Percentiles rank a stretch among this genome's conserved stretches.
Evolutionary conservation across 2,329 filamentous ascomycete genomes (phyloP).

Genomic region (Aciculosporium take): DNA sequence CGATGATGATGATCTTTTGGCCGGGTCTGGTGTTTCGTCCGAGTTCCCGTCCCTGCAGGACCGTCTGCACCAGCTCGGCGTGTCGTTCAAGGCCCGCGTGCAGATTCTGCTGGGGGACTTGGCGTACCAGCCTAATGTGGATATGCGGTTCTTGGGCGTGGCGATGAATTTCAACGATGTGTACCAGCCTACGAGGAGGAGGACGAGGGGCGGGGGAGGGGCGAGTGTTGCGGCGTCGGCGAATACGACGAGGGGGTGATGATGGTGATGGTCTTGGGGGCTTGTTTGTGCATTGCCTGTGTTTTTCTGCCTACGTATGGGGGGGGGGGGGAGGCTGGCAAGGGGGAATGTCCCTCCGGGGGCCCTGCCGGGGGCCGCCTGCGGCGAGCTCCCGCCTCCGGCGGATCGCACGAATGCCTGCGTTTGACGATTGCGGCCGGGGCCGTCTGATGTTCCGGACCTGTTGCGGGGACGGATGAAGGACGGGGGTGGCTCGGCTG

Average conservation of each 20-base stretch:
- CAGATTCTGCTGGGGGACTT: slow-evolving; percentile 78
- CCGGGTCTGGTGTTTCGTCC: slow-evolving; percentile 34
- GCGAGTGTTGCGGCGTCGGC: slow-evolving; percentile 11
- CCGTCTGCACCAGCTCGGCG: slow-evolving; percentile 56
- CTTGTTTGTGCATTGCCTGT: too few relatives aligned
- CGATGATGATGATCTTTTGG: background rate
- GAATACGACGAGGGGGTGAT: slow-evolving; percentile 16
- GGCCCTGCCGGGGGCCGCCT: too few relatives aligned
- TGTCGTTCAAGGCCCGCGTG: slow-evolving; percentile 63
- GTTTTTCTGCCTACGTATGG: background rate
- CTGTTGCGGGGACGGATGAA: too few relatives aligned
- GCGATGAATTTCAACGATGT: slow-evolving; percentile 99
- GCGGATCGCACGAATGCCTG: too few relatives aligned
- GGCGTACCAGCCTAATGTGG: slow-evolving; percentile 83
- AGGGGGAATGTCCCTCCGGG: too few relatives aligned
- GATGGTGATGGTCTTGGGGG: too few relatives aligned
- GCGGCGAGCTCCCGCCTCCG: too few relatives aligned
- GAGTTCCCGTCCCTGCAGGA: slow-evolving; percentile 62
- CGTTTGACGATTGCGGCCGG: too few relatives aligned
- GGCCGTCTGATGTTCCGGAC: too few relatives aligned
- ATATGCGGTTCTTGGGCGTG: slow-evolving; percentile 89
- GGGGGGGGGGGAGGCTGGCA: background rate
- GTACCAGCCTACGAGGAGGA: slow-evolving; percentile 63
- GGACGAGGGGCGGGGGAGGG: slow-evolving; percentile 26
- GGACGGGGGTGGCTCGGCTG: too few relatives aligned